Base-by-base conservation (phyloP, 371 early-diverging fungal genomes). In the Rhizopus microsporus region DNA sequence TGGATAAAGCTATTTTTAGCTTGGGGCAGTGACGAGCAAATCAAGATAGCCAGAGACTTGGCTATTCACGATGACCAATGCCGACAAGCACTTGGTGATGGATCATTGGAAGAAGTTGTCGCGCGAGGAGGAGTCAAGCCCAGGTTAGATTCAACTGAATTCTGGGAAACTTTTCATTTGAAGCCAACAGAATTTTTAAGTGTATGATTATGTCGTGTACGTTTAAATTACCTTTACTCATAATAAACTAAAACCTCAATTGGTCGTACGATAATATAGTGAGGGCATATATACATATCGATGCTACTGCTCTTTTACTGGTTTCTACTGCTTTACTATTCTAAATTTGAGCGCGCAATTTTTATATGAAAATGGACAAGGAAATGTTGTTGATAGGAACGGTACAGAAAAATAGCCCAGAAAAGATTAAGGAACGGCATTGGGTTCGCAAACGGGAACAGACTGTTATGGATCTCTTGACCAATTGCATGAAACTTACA, bases 141-240 rank as follows among this genome's bases (percentile, higher is more conserved):
- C 9, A 49, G 72, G 10, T 46, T 75, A 33, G 71, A 78, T 56
- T 73, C 78, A 8, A 56, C 59, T 54, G 78, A 78, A 51, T 78
- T 78, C 49, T 78, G 78, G 78, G 51, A 68, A 15, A 73, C 75
- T 0, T 75, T 75, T 32, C 39, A 56, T 9, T 35, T 78, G 5
- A n/a, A 69, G 13, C 70, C 78, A 4, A 62, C 51, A 5, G 65
- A 75, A 33, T 78, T 60, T 57, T 56, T 78, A 6, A 29, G 55
- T 1, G 63, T 78, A 55, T 67, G 31, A 66, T 40, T 32, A 37
- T 30, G 13, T 23, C 43, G 5, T 43, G 43, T 10, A 10, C 8
- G 13, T 29, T 40, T 30, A 9, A 35, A 38, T 17, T 6, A 9
- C 38, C 1, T 49, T 32, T 49, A 33, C 37, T 9, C 13, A 15